Conservation (phyloP, 106 monocot species). For the Narthecium ossifragum region DNA sequence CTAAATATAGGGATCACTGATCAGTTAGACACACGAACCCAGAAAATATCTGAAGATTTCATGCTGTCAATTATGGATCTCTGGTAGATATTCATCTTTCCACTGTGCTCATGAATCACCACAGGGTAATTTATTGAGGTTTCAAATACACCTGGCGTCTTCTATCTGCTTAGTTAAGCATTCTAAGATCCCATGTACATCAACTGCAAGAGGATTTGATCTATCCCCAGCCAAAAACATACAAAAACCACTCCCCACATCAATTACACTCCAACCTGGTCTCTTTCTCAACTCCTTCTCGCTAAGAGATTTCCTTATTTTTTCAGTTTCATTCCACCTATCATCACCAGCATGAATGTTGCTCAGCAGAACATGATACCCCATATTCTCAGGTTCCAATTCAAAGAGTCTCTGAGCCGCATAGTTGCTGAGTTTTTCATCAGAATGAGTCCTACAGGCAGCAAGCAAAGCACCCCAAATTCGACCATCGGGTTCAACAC, state of each 20-base stretch:
- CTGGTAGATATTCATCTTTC: no score
- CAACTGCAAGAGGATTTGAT: constrained; percentile 2
- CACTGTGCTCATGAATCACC: no score
- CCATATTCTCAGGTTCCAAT: constrained; percentile 35
- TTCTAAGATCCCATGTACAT: constrained; percentile 18
- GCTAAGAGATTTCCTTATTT: constrained; percentile 16
- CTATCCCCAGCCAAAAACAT: constrained; percentile 26
- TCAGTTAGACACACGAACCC: no score
- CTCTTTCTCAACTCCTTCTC: constrained; percentile 12
- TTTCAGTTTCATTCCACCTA: constrained; percentile 22
- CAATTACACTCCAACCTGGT: constrained; percentile 42
- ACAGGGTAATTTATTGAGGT: no score
- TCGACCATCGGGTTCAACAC: constrained; percentile 23
- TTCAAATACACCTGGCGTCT: no score
- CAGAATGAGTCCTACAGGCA: constrained; percentile 27
- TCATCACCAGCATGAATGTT: constrained; percentile 17
- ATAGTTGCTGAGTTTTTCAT: constrained; percentile 15
- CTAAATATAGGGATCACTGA: no score
- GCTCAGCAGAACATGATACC: constrained; percentile 37
- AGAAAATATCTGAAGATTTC: no score
- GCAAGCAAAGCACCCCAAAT: constrained; percentile 54
- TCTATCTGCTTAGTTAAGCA: constrained; percentile 4
- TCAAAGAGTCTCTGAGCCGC: constrained; percentile 31
- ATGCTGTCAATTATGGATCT: no score
- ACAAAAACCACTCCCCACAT: constrained; percentile 10